phyloP scores from a whole-genome alignment of 306 rosid genomes.

The Mucuna pruriens region DNA sequence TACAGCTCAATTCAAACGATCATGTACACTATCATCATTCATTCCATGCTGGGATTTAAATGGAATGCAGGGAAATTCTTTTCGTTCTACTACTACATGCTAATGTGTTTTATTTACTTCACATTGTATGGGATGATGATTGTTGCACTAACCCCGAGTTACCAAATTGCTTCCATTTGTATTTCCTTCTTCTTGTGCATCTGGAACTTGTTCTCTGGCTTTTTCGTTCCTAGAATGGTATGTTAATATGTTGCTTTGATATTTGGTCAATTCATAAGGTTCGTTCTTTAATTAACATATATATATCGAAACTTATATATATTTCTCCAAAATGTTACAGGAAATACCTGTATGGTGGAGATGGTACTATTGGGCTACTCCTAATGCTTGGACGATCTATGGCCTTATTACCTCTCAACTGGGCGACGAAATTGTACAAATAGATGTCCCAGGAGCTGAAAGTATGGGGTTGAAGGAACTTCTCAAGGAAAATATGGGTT shows the following conservation, averaged over 20 bases:
- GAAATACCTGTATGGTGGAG: slow-evolving; percentile 79
- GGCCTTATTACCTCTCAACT: slow-evolving; percentile 44
- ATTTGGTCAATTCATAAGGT: not conserved
- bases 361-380: slow-evolving; percentile 62
- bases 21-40: slow-evolving; percentile 52
- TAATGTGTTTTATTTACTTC: slow-evolving; percentile 69
- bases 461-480: not conserved
- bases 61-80: slow-evolving; percentile 62
- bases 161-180: slow-evolving; percentile 60
- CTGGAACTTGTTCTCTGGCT: slow-evolving; percentile 72
- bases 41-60: slow-evolving; percentile 62
- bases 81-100: slow-evolving; percentile 69
- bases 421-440: not conserved
- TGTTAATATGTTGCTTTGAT: slow-evolving; percentile 7
- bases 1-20: slow-evolving; percentile 61
- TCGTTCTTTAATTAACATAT: no score
- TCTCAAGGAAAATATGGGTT: slow-evolving; percentile 49
- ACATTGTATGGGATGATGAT: slow-evolving; percentile 85
- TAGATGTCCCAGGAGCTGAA: slow-evolving; percentile 43
- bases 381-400: slow-evolving; percentile 42
- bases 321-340: slow-evolving; percentile 40
- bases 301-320: not conserved
- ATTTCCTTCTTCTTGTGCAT: slow-evolving; percentile 65
- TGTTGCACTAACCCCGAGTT: slow-evolving; percentile 71
- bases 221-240: slow-evolving; percentile 57